Conservation (phyloP, 768 basidiomycete species). For the Chalciporus chontae region DNA sequence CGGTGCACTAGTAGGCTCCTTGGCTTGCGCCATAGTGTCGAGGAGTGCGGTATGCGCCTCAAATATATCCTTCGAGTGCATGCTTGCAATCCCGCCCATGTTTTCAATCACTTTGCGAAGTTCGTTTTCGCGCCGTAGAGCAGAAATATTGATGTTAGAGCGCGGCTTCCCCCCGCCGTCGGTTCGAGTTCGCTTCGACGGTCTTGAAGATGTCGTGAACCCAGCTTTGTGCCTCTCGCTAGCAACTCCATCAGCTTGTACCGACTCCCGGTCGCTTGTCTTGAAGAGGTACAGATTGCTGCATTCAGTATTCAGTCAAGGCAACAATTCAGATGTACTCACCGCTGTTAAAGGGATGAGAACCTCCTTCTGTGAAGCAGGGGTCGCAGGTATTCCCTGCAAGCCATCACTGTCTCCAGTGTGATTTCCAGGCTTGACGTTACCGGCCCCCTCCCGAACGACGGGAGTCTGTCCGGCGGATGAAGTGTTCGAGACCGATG, state of each 20-base stretch:
- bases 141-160: slow-evolving; percentile 65
- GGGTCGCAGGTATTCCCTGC: not conserved
- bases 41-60: slow-evolving; percentile 66
- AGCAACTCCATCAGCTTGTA: not conserved
- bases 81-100: slow-evolving; percentile 64
- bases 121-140: slow-evolving; percentile 79
- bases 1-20: slow-evolving; percentile 70
- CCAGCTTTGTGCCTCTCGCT: slow-evolving; percentile 16
- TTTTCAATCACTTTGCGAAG: slow-evolving; percentile 61
- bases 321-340: not conserved
- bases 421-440: not conserved
- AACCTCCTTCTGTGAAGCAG: not conserved
- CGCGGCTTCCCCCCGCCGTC: slow-evolving; percentile 14
- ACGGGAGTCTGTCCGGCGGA: not conserved
- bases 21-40: slow-evolving; percentile 49
- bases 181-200: slow-evolving; percentile 22
- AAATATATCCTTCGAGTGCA: slow-evolving; percentile 64
- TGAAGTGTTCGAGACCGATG: not conserved
- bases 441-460: not conserved
- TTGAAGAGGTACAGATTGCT: not conserved
- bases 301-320: not conserved
- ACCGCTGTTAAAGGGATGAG: not conserved
- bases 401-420: not conserved
- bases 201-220: slow-evolving; percentile 6
- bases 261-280: not conserved